Base-by-base conservation (phyloP, 148 eudicot genomes). In the Gaultheria prostrata region DNA sequence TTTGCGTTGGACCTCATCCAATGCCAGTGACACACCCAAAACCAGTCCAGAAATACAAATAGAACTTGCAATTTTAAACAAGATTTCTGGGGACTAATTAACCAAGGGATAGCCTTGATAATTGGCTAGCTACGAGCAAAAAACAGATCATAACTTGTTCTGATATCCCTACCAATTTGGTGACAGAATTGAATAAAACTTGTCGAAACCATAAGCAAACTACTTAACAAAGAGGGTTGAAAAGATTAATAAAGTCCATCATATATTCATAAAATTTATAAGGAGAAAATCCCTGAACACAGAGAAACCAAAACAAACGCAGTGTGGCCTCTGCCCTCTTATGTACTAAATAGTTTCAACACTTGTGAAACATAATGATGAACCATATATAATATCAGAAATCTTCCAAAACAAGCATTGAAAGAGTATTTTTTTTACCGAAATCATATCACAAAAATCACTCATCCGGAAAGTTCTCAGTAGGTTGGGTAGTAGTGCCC, bases 401-500 rank as follows among this genome's bases (percentile, higher is more conserved):
- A 51, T 77, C 57, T 48, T 46, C 59, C 63, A 77, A 77, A 50
- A 76, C 8, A 48, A 24, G 56, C 8, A 48, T 26, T n/a, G 49
- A 51, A 45, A 75, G 77, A 73, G 32, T 11, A 24, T 7, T 46
- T 10, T 10, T 28, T 21, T 75, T 63, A 49, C 57, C 35, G 12
- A 15, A 13, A 45, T 39, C 51, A 24, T 14, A 26, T 12, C 32
- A 28, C 18, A 24, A 76, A 76, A 32, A 46, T 48, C 33, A 76
- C 35, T 49, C 79, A 3, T 76, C 30, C 35, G 28, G 21, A 51
- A 51, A 77, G 43, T 12, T 4, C 8, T 77, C 61, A 77, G 43
- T 77, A 77, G 63, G 80, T 32, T 35, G 80, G 18, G 67, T 78
- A 78, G 63, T 77, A 77, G 45, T 77, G 48, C 54, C 59, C 79